Evolutionary conservation across 495 filamentous ascomycete genomes (phyloP).

Genomic region (Penicillium chermesinum): DNA sequence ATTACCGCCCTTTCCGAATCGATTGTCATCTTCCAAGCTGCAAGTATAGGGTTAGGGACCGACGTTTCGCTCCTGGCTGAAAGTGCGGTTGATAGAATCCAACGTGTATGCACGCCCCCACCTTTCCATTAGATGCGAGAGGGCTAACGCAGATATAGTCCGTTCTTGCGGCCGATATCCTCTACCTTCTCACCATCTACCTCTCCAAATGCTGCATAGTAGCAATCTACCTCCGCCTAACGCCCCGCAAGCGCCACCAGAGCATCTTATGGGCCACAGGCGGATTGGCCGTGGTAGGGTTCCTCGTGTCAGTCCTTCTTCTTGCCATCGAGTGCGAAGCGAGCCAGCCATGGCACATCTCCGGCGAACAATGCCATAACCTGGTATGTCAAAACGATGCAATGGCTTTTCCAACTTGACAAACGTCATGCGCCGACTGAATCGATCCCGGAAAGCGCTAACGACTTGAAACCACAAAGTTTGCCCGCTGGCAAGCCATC

Average conservation of each 20-base stretch:
- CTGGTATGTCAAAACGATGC: constrained; percentile 23
- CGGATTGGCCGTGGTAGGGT: constrained; percentile 28
- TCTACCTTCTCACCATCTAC: constrained; percentile 40
- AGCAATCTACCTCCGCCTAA: constrained; percentile 42
- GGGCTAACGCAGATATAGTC: constrained; percentile 22
- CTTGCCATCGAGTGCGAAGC: constrained; percentile 37
- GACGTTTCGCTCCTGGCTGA: too few relatives aligned
- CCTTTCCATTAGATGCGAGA: not conserved
- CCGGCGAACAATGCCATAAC: constrained; percentile 29
- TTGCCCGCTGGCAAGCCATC: too few relatives aligned
- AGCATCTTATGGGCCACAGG: constrained; percentile 30
- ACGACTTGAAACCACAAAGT: too few relatives aligned
- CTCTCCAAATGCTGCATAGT: constrained; percentile 45
- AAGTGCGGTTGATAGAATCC: too few relatives aligned
- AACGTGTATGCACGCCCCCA: constrained; percentile 25
- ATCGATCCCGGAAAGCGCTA: too few relatives aligned
- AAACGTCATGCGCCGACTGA: too few relatives aligned
- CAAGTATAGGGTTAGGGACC: too few relatives aligned
- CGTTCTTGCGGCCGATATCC: constrained; percentile 32
- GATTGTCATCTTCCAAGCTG: too few relatives aligned
- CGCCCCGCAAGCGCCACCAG: constrained; percentile 40
- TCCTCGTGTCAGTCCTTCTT: constrained; percentile 31
- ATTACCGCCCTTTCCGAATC: too few relatives aligned
- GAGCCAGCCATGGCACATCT: constrained; percentile 33
- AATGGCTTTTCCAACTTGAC: too few relatives aligned